Evolutionary conservation across 139 green algal genomes (phyloP).

Genomic region (Diplosphaera chodatii): DNA sequence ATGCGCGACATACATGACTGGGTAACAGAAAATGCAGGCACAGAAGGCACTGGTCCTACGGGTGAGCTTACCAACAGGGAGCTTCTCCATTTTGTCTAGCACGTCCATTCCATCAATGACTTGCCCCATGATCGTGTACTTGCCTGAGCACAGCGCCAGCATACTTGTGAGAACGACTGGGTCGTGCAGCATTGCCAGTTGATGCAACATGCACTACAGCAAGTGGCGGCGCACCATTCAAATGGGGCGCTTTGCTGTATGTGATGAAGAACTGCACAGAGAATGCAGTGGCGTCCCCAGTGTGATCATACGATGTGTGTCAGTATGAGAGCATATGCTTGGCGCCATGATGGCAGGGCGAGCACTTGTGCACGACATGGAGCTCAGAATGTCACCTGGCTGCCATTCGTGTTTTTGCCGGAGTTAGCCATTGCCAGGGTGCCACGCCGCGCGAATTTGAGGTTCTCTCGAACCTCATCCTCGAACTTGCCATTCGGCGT

Average conservation of each 20-base stretch:
- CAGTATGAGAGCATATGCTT: no score
- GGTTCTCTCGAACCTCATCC: constrained; percentile 82
- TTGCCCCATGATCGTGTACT: constrained; percentile 80
- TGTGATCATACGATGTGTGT: no score
- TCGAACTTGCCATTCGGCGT: constrained; percentile 86
- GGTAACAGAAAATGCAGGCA: background rate
- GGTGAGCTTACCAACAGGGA: constrained; percentile 39
- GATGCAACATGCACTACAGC: no score
- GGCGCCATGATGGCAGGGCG: no score
- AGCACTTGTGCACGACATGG: no score
- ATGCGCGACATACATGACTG: no score
- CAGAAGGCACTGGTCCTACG: background rate
- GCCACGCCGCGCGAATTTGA: constrained; percentile 87
- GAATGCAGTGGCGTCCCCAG: no score
- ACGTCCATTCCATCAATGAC: constrained; percentile 94
- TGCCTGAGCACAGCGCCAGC: constrained; percentile 24
- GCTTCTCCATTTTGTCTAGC: constrained; percentile 94
- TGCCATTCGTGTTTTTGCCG: constrained; percentile 87
- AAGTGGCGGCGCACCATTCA: constrained; percentile 80
- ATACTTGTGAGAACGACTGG: no score
- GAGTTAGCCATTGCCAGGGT: constrained; percentile 97
- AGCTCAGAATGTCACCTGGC: no score
- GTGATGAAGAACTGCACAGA: constrained; percentile 98
- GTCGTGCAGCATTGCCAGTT: no score
- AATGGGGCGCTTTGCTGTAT: constrained; percentile 86